Base-by-base conservation (phyloP, 441 rosid genomes). In the Gossypium gossypioides region DNA sequence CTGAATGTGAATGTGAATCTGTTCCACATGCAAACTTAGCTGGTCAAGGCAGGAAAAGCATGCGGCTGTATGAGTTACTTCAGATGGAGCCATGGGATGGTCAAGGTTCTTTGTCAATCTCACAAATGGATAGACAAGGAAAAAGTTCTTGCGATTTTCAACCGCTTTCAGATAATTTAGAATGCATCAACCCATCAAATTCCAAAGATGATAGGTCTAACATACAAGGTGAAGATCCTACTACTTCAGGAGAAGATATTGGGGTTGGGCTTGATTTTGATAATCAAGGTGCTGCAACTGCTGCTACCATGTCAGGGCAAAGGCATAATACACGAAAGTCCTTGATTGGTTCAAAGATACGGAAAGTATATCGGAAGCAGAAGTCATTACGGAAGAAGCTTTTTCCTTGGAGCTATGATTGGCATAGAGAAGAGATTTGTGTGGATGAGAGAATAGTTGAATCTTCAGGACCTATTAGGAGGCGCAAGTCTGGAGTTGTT, bases 401-500 rank as follows among this genome's bases (percentile, higher is more conserved):
- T 80, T 91, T 93, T 80, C 98, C 98, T 52, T 93, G 97, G 98
- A 93, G 87, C 79, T 93, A 86, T 76, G 98, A 93, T 81, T 93
- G 98, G 98, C 93, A 93, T 67, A 88, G 93, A 78, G 96, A 93
- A 85, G 93, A 88, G 68, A 78, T 74, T 75, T 84, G 77, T 75
- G 73, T 77, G 51, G 93, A 87, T 40, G 91, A 93, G 83, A 85
- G 87, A 80, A 79, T 85, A 69, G 77, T 70, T 51, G 92, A 89
- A 77, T 83, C 87, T 57, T 78, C 86, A 0, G 87, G 88, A 76
- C 91, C 91, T 19, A 86, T 88, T 56, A 83, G 97, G 87, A 93
- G 87, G 86, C 88, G 91, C 76, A 87, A 83, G 83, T 85, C 94
- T 64, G 96, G 94, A 78, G 69, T 81, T 73, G 84, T 88, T 51